phyloP scores from a whole-genome alignment of 768 basidiomycete species.

The Mycena leptocephala region DNA sequence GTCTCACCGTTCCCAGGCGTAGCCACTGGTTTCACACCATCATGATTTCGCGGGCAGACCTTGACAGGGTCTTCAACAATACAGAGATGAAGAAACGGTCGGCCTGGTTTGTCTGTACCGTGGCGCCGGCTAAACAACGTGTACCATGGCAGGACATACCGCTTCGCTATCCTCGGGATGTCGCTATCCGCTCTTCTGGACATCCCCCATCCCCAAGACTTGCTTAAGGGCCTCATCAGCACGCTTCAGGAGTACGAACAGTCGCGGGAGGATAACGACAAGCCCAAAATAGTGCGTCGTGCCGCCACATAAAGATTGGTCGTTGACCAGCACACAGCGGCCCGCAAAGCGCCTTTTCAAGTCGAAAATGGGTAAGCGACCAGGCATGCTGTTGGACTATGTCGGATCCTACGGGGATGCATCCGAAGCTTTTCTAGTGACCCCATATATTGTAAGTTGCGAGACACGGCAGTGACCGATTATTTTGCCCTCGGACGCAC shows the following conservation, averaged over 20 bases:
- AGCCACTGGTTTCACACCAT: constrained; percentile 94
- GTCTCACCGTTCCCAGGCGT: constrained; percentile 60
- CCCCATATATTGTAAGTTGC: constrained; percentile 81
- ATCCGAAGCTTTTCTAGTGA: constrained; percentile 77
- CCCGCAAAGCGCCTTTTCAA: constrained; percentile 70
- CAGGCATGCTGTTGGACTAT: constrained; percentile 73
- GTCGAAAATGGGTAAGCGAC: constrained; percentile 70
- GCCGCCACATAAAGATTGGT: background rate
- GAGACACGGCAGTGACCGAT: background rate
- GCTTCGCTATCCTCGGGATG: constrained; percentile 90
- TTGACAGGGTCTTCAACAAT: constrained; percentile 84
- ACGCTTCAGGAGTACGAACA: constrained; percentile 86
- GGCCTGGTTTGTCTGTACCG: constrained; percentile 35
- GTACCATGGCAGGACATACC: constrained; percentile 72
- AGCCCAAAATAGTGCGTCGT: constrained; percentile 72
- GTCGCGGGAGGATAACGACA: constrained; percentile 81
- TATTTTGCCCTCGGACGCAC: background rate
- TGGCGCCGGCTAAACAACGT: constrained; percentile 4
- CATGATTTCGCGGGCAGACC: constrained; percentile 80
- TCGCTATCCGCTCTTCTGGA: constrained; percentile 89
- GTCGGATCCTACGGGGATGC: constrained; percentile 72
- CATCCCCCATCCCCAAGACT: constrained; percentile 85
- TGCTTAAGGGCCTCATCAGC: constrained; percentile 81
- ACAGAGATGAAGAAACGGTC: constrained; percentile 86
- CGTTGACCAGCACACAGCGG: constrained; percentile 23